Conservation (phyloP, 2,329 filamentous ascomycete genomes). For the Cladosporium austrohemisphaericum region DNA sequence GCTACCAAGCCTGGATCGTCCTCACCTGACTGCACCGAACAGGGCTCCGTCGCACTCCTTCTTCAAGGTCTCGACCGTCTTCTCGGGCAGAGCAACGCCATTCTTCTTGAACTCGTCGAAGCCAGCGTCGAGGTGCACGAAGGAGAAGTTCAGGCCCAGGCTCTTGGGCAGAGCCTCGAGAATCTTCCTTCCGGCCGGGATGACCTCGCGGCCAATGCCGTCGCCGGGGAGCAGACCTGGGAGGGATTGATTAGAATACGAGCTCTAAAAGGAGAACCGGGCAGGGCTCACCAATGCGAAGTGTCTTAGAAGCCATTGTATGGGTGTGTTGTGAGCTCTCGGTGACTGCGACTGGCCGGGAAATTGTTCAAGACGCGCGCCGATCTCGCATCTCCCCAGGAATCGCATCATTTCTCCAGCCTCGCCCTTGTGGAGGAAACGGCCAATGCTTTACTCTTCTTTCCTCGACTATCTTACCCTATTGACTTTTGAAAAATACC, state of each 20-base stretch:
- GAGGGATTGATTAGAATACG: neutral
- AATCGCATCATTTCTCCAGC: too few relatives aligned
- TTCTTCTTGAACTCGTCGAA: slow-evolving; percentile 91
- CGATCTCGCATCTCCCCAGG: too few relatives aligned
- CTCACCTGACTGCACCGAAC: slow-evolving; percentile 76
- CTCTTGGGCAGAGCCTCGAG: slow-evolving; percentile 91
- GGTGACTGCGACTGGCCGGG: neutral
- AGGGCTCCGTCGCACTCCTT: slow-evolving; percentile 92
- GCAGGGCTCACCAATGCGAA: slow-evolving; percentile 7
- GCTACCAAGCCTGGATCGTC: neutral
- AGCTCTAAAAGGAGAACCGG: too few relatives aligned
- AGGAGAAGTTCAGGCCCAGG: slow-evolving; percentile 89
- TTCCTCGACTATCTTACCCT: too few relatives aligned
- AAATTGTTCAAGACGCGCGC: neutral
- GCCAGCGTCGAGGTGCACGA: slow-evolving; percentile 86
- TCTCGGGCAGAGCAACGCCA: slow-evolving; percentile 81
- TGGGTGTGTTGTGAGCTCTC: neutral
- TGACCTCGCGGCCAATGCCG: slow-evolving; percentile 97
- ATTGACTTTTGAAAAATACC: too few relatives aligned
- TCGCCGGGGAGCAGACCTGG: slow-evolving; percentile 93
- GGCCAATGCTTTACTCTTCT: too few relatives aligned
- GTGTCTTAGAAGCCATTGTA: slow-evolving; percentile 16
- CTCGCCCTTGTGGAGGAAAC: too few relatives aligned
- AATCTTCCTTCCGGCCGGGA: slow-evolving; percentile 83
- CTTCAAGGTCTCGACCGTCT: slow-evolving; percentile 84